Percentiles rank a stretch among this genome's conserved stretches.
These are phyloP conservation scores for Fragaria ananassa DNA, from an alignment of 306 rosid species.

Conservation along the genomic window DNA sequence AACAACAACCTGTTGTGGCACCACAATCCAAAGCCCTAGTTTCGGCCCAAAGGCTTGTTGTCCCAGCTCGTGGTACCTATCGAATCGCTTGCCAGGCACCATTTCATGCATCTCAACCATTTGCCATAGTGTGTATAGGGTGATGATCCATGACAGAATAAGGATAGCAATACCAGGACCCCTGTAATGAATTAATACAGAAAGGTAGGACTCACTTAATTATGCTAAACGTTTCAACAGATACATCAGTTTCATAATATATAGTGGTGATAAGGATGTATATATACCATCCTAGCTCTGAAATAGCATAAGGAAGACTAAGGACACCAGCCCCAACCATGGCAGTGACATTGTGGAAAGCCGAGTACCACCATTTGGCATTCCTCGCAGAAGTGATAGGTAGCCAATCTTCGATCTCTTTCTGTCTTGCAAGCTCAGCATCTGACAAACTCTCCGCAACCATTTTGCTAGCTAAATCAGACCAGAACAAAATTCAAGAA, in stretches of 20 bases:
- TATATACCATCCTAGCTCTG: slow-evolving; percentile 58
- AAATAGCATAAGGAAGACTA: slow-evolving; percentile 79
- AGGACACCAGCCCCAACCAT: slow-evolving; percentile 99
- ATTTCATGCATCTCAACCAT: slow-evolving; percentile 96
- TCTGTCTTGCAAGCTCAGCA: slow-evolving; percentile 7
- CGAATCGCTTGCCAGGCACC: slow-evolving; percentile 76
- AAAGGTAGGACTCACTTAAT: not conserved
- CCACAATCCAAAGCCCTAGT: slow-evolving; percentile 67
- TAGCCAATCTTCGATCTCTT: slow-evolving; percentile 71
- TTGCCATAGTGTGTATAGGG: slow-evolving; percentile 79
- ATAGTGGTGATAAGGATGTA: too few relatives aligned
- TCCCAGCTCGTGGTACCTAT: slow-evolving; percentile 81
- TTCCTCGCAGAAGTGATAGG: slow-evolving; percentile 71
- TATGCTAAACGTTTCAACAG: not conserved
- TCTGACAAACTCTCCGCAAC: not conserved
- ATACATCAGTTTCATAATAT: too few relatives aligned
- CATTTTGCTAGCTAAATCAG: slow-evolving; percentile 6
- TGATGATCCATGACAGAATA: slow-evolving; percentile 69
- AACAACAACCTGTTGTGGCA: slow-evolving; percentile 68
- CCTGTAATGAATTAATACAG: slow-evolving; percentile 26
- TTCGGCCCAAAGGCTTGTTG: slow-evolving; percentile 75
- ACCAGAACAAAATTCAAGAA: not conserved
- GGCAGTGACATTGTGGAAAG: slow-evolving; percentile 88
- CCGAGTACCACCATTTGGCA: slow-evolving; percentile 92
- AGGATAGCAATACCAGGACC: slow-evolving; percentile 54